A percentile compares a stretch with the other conserved stretches of the same genome.
phyloP scores from a whole-genome alignment of 352 stramenopile species.

The Globisporangium radiosum region DNA sequence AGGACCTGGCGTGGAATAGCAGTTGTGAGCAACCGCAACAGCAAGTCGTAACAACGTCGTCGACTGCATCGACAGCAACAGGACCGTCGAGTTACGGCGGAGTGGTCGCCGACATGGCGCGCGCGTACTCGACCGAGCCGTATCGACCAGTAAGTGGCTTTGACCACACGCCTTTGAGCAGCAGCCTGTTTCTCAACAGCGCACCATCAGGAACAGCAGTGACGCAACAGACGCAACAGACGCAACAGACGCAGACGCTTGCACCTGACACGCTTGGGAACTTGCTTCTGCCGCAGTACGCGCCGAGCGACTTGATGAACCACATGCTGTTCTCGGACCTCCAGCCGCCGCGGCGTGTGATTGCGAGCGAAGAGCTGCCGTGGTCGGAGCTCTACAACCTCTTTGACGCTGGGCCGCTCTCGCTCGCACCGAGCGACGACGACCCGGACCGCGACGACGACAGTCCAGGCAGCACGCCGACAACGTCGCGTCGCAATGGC shows the following conservation, averaged over 20 bases:
- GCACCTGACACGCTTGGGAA: slow-evolving; percentile 7
- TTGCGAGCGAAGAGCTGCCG: slow-evolving; percentile 65
- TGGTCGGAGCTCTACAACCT: slow-evolving; percentile 83
- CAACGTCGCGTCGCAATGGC: slow-evolving; percentile 14
- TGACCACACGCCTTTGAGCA: neutral
- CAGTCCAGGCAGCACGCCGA: slow-evolving; percentile 21
- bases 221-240: slow-evolving; percentile 1
- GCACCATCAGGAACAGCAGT: slow-evolving; percentile 21
- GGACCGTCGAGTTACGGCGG: neutral
- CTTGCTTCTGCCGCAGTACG: slow-evolving; percentile 15
- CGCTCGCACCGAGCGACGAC: slow-evolving; percentile 38
- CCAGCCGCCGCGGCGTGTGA: slow-evolving; percentile 42
- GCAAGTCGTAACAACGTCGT: neutral
- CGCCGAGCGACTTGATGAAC: slow-evolving; percentile 39
- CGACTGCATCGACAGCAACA: neutral
- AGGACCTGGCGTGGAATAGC: neutral
- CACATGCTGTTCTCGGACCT: slow-evolving; percentile 67
- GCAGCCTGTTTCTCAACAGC: neutral
- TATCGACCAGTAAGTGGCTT: neutral
- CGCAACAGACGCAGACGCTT: slow-evolving; percentile 11
- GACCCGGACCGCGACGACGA: slow-evolving; percentile 57
- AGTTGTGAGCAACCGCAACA: slow-evolving; percentile 5
- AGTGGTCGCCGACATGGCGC: neutral
- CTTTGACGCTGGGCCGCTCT: slow-evolving; percentile 42
- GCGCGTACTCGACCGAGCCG: neutral